Evolutionary conservation across 257 asterid genomes (phyloP).

Genomic region (Solanum chilense): DNA sequence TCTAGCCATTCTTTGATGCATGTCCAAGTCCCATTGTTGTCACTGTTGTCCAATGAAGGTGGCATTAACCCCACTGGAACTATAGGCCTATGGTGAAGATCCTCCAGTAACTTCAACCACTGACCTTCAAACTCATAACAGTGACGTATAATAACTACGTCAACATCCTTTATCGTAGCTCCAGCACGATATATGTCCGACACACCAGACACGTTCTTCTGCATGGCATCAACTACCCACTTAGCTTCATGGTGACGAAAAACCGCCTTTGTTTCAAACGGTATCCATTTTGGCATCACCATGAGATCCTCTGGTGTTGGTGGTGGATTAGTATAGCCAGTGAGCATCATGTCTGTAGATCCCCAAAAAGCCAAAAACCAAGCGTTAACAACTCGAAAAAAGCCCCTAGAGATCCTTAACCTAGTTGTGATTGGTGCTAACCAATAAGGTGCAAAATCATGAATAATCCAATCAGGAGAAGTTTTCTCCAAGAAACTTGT

Average conservation of each 20-base stretch:
- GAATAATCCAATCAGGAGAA: constrained; percentile 21
- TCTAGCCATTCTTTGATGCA: constrained; percentile 5
- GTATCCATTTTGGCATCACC: constrained; percentile 14
- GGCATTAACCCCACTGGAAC: constrained; percentile 17
- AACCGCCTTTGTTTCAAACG: constrained; percentile 14
- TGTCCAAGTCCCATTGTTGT: background rate
- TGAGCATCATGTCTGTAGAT: background rate
- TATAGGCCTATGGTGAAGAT: constrained; percentile 9
- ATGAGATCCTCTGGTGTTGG: constrained; percentile 9
- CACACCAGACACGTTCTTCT: background rate
- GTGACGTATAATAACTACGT: constrained; percentile 1
- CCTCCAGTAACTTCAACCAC: constrained; percentile 13
- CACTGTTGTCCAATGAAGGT: background rate
- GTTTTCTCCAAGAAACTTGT: constrained; percentile 6
- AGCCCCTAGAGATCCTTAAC: background rate
- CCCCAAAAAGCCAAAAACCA: constrained; percentile 7
- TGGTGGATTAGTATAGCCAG: background rate
- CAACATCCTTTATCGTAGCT: background rate
- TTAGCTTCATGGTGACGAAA: constrained; percentile 7
- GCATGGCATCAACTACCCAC: background rate
- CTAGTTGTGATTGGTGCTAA: constrained; percentile 8
- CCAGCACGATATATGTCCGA: background rate
- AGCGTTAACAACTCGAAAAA: constrained; percentile 6
- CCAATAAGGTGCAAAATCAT: constrained; percentile 21
- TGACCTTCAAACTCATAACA: constrained; percentile 10